Base-by-base conservation (phyloP, 2,329 filamentous ascomycete genomes). In the Ascochyta clinopodiicola region DNA sequence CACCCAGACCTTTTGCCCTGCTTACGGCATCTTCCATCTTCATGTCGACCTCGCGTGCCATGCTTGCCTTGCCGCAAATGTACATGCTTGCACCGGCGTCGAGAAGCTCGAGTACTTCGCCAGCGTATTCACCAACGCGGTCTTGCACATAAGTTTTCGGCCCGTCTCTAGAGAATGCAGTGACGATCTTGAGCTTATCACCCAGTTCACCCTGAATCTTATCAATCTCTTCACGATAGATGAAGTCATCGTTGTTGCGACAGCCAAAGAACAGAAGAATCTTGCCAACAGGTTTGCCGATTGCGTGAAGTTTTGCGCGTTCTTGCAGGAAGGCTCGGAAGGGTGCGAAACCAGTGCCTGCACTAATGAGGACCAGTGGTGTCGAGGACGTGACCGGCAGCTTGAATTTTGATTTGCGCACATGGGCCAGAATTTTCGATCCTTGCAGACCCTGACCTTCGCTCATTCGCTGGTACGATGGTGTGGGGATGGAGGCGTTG, bases 311-410 rank as follows among this genome's bases (percentile, higher is more conserved):
- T 37, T 71, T 73, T 22, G 73, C 73, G 9, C 73, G 69, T 45
- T 76, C 71, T 22, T 69, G 59, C 32, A 75, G 44, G 49, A 75
- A 75, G 4, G 70, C 72, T 13, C 70, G 65, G 55, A 75, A 73
- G 0, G 72, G 71, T 8, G 72, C 72, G 31, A 75, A 66, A 9
- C 72, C 71, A n/a, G 70, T 73, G 8, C 72, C 71, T 4, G 72
- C 72, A 32, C 59, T 63, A 39, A 75, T 64, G 59, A 79, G 82
- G 45, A 86, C 74, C 9, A 86, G 67, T 0, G 83, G 83, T 0
- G 72, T 78, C 4, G 71, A 74, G 6, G 74, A 65, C 0, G 73
- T 66, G 10, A 74, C 64, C 0, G 81, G 81, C 2, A 82, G 74
- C 44, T 79, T 80, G 72, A 82, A 83, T 35, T 75, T 77, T 0